These are phyloP conservation scores for Irineochytrium annulatum DNA, from an alignment of 192 early-diverging fungal species.

Conservation along the genomic window DNA sequence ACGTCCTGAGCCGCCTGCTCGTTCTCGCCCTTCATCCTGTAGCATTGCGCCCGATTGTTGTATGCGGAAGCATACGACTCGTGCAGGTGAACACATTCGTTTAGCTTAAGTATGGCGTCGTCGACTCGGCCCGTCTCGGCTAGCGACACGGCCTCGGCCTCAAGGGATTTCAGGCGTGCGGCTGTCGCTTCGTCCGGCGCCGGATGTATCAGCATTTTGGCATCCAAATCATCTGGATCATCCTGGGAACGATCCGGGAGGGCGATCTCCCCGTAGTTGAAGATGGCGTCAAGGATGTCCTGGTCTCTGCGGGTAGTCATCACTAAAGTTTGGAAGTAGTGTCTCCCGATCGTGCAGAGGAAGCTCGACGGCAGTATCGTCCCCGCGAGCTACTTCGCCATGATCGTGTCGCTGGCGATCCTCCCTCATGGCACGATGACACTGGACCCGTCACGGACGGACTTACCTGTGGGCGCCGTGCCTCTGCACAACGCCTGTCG, in stretches of 20 bases:
- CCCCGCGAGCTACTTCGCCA: no score
- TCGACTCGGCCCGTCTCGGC: slow-evolving; percentile 44
- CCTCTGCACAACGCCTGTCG: neutral
- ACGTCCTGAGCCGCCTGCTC: slow-evolving; percentile 47
- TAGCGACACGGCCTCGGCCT: slow-evolving; percentile 33
- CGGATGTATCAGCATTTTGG: no score
- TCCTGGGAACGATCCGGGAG: no score
- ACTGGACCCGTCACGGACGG: neutral
- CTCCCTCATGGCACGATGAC: slow-evolving; percentile 6
- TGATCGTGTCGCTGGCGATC: slow-evolving; percentile 9
- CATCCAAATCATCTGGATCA: no score
- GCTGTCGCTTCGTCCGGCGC: neutral
- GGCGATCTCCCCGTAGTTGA: no score
- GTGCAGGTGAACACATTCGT: slow-evolving; percentile 30
- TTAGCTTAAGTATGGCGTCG: slow-evolving; percentile 31
- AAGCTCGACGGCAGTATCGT: no score
- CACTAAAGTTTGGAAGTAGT: no score
- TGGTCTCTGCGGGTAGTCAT: no score
- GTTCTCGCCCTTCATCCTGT: slow-evolving; percentile 35
- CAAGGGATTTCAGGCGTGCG: slow-evolving; percentile 28
- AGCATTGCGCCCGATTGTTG: slow-evolving; percentile 48
- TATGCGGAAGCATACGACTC: slow-evolving; percentile 58
- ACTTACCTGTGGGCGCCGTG: slow-evolving; percentile 1
- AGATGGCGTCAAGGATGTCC: no score
- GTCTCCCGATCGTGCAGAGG: no score